Conservation (phyloP, 768 basidiomycete genomes). For the Leccinum uliginosum region DNA sequence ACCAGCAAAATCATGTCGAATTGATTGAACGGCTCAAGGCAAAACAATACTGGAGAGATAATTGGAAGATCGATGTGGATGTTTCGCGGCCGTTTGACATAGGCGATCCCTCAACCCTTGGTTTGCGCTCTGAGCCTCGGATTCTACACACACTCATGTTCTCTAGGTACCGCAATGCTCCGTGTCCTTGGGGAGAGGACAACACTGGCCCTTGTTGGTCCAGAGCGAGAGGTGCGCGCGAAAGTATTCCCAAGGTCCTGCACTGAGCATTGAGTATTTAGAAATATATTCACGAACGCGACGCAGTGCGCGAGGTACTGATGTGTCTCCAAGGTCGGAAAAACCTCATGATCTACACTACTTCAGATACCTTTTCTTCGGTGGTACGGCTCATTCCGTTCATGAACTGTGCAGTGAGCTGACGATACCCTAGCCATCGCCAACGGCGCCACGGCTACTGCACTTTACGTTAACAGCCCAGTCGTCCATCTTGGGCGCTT, state of each 20-base stretch:
- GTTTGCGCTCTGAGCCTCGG: conserved; percentile 30
- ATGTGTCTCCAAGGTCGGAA: conserved; percentile 71
- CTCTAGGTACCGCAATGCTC: conserved; percentile 43
- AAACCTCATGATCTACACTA: conserved; percentile 50
- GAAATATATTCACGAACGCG: conserved; percentile 70
- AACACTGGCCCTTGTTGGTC: conserved; percentile 37
- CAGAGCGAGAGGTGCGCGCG: conserved; percentile 38
- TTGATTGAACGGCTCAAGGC: conserved; percentile 59
- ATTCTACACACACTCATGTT: neutral
- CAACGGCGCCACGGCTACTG: conserved; percentile 53
- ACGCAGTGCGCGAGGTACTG: conserved; percentile 73
- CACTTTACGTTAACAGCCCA: conserved; percentile 69
- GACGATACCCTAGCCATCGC: conserved; percentile 37
- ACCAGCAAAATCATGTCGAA: conserved; percentile 34
- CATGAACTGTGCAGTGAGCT: neutral
- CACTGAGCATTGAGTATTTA: conserved; percentile 20
- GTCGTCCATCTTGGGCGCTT: conserved; percentile 55
- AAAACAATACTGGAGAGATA: conserved; percentile 71
- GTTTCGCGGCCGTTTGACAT: conserved; percentile 49
- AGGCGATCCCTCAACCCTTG: conserved; percentile 70
- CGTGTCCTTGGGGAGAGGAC: conserved; percentile 36
- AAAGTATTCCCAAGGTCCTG: neutral
- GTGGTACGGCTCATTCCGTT: conserved; percentile 20
- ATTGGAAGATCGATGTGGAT: conserved; percentile 52
- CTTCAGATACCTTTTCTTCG: conserved; percentile 30